Evolutionary conservation across 768 basidiomycete species (phyloP), one percentile per base, ranked within the genome.

Genomic region (Crepidotus variabilis): DNA sequence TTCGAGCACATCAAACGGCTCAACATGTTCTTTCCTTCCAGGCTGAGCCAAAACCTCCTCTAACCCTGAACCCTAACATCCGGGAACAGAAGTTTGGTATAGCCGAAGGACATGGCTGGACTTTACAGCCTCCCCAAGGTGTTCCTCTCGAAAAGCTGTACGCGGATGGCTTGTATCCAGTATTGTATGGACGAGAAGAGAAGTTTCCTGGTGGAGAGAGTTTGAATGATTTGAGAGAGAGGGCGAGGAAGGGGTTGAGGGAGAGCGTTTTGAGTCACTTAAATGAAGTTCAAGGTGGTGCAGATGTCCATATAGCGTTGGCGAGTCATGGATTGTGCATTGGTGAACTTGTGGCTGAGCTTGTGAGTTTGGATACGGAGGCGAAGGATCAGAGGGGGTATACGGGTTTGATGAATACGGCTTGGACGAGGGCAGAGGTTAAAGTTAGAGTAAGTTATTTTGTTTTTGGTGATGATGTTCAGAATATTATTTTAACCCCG

Each of bases 261-360:
- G 76, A 83, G 28, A 75, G 82, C 49, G 74, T 92, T 2, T 65
- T 90, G 58, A 80, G 83, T 1, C 81, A 88, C 62, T 65, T 91
- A 0, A 66, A 70, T 7, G 57, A 58, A 7, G 45, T 46, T n/a
- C 52, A 22, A n/a, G 51, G 24, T 20, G 59, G 33, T 16, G 59
- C 43, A 9, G 73, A 68, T 24, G 65, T 57, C 52, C 86, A 90
- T 60, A 67, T 92, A 34, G 88, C 83, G 1, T 60, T 91, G 33
- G 84, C 88, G 50, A 88, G 89, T 63, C 90, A 92, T 67, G 88
- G 90, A 1, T 61, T 89, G 54, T 89, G 83, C 63, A 88, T 92
- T 45, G 75, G 76, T 47, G 83, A 86, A 66, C 61, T 88, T 14
- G 67, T 90, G 13, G 69, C 77, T 14, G 83, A 81, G 10, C 62